Evolutionary conservation across 805 yeast genomes (phyloP), one percentile per base, ranked within the genome.

Genomic region (Starmera quercuum): DNA sequence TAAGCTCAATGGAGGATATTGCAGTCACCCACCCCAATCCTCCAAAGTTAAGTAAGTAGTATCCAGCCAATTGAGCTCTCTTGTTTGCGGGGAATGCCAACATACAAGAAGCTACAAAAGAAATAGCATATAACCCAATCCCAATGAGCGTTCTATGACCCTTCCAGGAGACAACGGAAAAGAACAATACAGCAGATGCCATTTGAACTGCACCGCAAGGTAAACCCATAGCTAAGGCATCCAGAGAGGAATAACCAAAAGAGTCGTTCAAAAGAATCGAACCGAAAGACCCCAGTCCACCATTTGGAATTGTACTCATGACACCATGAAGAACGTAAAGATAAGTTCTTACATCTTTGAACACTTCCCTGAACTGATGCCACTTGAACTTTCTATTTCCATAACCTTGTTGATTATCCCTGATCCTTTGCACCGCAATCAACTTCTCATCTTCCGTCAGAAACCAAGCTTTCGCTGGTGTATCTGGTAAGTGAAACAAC

Each of bases 211-310:
- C 26, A 23, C 26, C 26, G 13, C 26, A 23, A n/a, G 26, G 26
- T 23, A 23, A 8, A 5, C 26, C 26, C 26, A 23, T 23, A 6
- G 12, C 11, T 15, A 23, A 23, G 12, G 26, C 12, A n/a, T 23
- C 7, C 8, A 23, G 8, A 6, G 26, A 23, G 13, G 15, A n/a
- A 23, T 23, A 23, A n/a, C 13, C 13, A 23, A 23, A 23, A 23
- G 15, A n/a, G 7, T 15, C 26, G 13, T 23, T 23, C 6, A 73
- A 70, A 29, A 71, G 66, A 0, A 74, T 65, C 5, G 64, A 66
- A 32, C 75, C 67, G 41, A 71, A 73, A 2, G 73, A 64, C 26
- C 70, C 67, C 16, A 72, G 59, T 3, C 71, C 76, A 27, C 74
- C 75, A 38, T 66, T 61, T 33, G 58, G 70, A 31, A 58, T 45